phyloP scores from a whole-genome alignment of 1,139 yeast genomes.

The Candida smagusa region DNA sequence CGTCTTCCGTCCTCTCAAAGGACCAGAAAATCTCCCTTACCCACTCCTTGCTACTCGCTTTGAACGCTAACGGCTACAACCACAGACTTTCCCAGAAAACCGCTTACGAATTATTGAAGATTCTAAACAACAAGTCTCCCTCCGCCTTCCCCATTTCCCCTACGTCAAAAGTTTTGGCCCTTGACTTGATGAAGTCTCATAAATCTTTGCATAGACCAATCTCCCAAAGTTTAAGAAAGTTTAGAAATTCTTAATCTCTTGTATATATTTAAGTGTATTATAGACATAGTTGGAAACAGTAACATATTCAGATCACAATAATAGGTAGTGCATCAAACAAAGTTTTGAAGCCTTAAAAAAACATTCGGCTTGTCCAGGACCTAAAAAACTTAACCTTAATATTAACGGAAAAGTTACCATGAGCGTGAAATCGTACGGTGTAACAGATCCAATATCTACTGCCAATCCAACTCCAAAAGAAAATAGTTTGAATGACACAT shows the following conservation, averaged over 20 bases:
- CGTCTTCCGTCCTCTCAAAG: constrained; percentile 13
- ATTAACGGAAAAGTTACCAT: constrained; percentile 10
- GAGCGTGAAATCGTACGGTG: constrained; percentile 55
- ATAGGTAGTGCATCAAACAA: constrained; percentile 2
- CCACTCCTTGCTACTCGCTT: constrained; percentile 17
- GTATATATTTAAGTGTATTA: background rate
- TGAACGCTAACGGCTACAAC: constrained; percentile 18
- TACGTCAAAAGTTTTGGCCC: constrained; percentile 5
- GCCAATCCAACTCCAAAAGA: constrained; percentile 85
- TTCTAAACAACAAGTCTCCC: background rate
- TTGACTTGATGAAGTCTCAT: constrained; percentile 6
- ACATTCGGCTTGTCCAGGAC: background rate
- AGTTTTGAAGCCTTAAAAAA: background rate
- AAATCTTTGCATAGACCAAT: constrained; percentile 7
- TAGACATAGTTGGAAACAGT: background rate
- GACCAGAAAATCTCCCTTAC: constrained; percentile 18
- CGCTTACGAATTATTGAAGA: constrained; percentile 10
- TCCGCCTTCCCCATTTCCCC: constrained; percentile 2
- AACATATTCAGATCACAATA: background rate
- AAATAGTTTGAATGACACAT: constrained; percentile 64
- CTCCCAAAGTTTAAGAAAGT: constrained; percentile 4
- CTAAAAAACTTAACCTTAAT: background rate
- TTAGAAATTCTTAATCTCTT: constrained; percentile 14
- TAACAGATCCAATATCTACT: constrained; percentile 83
- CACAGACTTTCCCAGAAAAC: constrained; percentile 15